Percentiles rank a stretch among this genome's conserved stretches.
phyloP scores from a whole-genome alignment of 345 rosid genomes.

The Abelmoschus esculentus region DNA sequence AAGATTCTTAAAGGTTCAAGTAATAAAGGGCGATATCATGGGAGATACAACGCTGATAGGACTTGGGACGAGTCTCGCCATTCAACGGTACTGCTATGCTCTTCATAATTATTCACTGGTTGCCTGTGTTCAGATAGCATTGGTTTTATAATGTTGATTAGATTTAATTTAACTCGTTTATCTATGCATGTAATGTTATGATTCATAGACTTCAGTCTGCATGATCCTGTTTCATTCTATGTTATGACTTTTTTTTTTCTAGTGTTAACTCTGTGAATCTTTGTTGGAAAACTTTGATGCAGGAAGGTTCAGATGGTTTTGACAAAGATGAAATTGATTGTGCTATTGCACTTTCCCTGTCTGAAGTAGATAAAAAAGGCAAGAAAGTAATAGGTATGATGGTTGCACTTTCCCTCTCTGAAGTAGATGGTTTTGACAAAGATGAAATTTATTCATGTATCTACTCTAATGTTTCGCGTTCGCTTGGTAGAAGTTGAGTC shows the following conservation, averaged over 20 bases:
- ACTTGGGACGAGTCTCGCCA: conserved; percentile 46
- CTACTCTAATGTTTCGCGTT: conserved; percentile 10
- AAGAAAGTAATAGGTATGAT: conserved; percentile 74
- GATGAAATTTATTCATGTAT: background rate
- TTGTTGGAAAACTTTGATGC: conserved; percentile 22
- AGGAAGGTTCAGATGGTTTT: conserved; percentile 72
- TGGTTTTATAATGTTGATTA: background rate
- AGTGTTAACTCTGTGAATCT: background rate
- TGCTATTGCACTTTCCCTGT: conserved; percentile 80
- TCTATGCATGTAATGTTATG: background rate
- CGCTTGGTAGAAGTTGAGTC: conserved; percentile 37
- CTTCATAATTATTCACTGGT: background rate
- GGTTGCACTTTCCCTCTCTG: conserved; percentile 3
- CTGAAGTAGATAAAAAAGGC: conserved; percentile 68
- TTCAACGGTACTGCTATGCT: conserved; percentile 49
- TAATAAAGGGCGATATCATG: conserved; percentile 41
- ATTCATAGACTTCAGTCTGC: background rate
- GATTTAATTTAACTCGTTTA: background rate
- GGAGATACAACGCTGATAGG: conserved; percentile 39
- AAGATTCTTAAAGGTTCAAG: conserved; percentile 67
- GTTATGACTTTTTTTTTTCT: background rate
- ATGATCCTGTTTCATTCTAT: background rate
- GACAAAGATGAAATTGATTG: conserved; percentile 73
- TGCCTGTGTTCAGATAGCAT: background rate
- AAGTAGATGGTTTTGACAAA: too few species aligned